Evolutionary conservation across 257 asterid species (phyloP), one percentile per base, ranked within the genome.

Genomic region (Fraxinus quadrangulata): DNA sequence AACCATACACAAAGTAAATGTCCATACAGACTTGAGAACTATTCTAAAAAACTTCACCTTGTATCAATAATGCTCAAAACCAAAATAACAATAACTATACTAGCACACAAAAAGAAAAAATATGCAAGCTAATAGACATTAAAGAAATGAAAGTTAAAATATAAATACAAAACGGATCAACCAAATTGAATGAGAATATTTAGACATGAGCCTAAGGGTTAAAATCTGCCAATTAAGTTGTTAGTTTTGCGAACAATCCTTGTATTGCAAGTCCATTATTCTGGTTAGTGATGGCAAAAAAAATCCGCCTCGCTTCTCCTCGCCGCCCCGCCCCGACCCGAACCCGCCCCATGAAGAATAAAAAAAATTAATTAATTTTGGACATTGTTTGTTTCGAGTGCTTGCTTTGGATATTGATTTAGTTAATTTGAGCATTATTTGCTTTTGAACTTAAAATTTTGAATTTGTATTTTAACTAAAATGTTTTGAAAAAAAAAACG

Each of bases 31-130:
- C 17, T 36, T 33, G 5, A 40, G 9, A 67, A 34, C 61, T 37
- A 77, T 28, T 21, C 30, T 61, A 67, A 42, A 49, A 36, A 61
- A 73, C 76, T 49, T 75, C 24, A 33, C 67, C 66, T 76, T 36
- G 45, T 67, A 72, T 30, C 36, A 69, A 66, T 75, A 28, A 67
- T 21, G 12, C 72, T 31, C 24, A 56, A n/a, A 5, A n/a, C 66
- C 66, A 19, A 56, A 56, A 56, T 56, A 19, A 5, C 6, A 56
- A 56, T 3, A 56, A 56, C 26, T 56, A 56, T n/a, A 19, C 10
- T 56, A 73, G 24, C 73, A 30, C 21, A 14, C 69, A 69, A 12
- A 65, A 33, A 36, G 33, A 54, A n/a, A 28, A 42, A 17, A 28
- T 3, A 30, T 67, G 66, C 16, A 66, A 33, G 71, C 34, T 34